Base-by-base conservation (phyloP, 2,329 filamentous ascomycete species). In the Aureobasidium mangrovei region DNA sequence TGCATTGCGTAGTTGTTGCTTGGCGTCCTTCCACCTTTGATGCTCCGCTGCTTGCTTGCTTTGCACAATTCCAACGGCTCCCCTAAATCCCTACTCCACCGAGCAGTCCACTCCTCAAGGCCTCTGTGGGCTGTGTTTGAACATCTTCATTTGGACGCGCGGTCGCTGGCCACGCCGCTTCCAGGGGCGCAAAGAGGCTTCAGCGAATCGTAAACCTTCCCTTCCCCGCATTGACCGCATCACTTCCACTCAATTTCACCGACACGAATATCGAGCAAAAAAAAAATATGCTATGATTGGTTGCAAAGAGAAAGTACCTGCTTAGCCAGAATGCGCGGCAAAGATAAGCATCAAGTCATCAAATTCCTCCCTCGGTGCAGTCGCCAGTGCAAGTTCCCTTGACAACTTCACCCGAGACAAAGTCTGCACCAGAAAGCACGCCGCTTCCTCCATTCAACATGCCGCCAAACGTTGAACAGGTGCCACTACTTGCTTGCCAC, bases 1-100 rank as follows among this genome's bases (percentile, higher is more conserved):
- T 32, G 26, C 28, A 51, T 51, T 51, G 47, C 38, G 36, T 31
- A 33, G 47, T 33, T 24, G 5, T 35, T 35, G 38, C 47, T 51
- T 51, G 47, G 47, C 47, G 10, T 18, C 28, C 29, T 1, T 32
- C 28, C 27, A n/a, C 35, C 12, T 28, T 41, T 42, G 47, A 49
- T 49, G 46, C 40, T 32, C 35, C 36, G 31, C n/a, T 36, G 33
- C 33, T 51, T 51, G 47, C 47, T 51, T 51, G n/a, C 41, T 51
- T 10, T n/a, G 47, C 47, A 4, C 6, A 10, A 6, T 7, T 27
- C n/a, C 28, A 51, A 41, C 38, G 47, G 38, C 38, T 42, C 47
- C 47, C 47, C 38, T 41, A 42, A 24, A 6, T 12, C 36, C n/a
- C 39, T 49, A 26, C 27, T 40, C 12, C 3, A 39, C 46, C 35